Evolutionary conservation across 2,329 filamentous ascomycete species (phyloP), one percentile per base, ranked within the genome.

Genomic region (Ophiocordyceps camponoti-leonardi): DNA sequence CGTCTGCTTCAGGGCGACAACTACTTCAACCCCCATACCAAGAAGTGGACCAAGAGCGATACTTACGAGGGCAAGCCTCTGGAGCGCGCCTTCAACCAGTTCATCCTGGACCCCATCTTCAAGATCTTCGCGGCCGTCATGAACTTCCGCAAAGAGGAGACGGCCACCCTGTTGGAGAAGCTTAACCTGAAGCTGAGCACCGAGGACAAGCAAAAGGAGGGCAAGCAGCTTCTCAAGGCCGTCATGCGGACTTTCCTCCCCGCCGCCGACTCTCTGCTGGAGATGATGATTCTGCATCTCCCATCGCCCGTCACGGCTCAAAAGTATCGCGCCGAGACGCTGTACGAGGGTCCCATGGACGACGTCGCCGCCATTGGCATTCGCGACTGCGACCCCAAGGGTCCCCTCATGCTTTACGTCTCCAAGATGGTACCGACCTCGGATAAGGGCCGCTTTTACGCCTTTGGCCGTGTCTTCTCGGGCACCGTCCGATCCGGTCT

Each of bases 391-490:
- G 86, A 98, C 69, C 77, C 90, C 70, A 94, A 94, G 77, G 92
- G 79, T 67, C 86, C 90, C 61, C 92, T 98, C 71, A 98, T 98
- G 92, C 78, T 96, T 58, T 98, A 98, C 84, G 88, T 98, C 68
- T 98, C 92, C 69, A 98, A 98, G 86, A 98, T 98, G 92, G 92
- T 98, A 64, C 92, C 92, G 62, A 98, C 92, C 58, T 93, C 87
- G 61, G 92, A 98, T 66, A 96, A 95, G 83, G 92, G 92, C 71
- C 90, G 92, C 73, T 98, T 98, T 86, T 98, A 95, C 75, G 92
- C 92, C 68, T 98, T 98, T 75, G 92, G 92, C 73, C 92, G 92
- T 94, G 92, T 98, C 73, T 98, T 96, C 79, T 76, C 92, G 59
- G 92, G 92, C 84, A 96, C 88, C 66, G 92, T 95, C 75, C 77